phyloP scores from a whole-genome alignment of 2,329 filamentous ascomycete species.

The Zymoseptoria passerinii region DNA sequence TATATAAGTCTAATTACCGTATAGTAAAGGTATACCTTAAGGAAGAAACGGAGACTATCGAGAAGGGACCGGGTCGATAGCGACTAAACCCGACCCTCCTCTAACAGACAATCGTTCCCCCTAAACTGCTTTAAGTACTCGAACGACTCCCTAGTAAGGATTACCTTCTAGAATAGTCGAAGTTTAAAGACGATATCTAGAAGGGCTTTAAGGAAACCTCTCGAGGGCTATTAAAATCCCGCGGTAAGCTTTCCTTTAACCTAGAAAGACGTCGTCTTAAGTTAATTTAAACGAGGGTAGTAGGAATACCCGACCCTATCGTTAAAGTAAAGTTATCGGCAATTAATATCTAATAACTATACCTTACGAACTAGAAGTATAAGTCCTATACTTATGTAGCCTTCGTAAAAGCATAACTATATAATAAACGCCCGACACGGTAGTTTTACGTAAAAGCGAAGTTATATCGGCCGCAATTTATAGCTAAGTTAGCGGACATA shows the following conservation, averaged over 20 bases:
- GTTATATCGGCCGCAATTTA: neutral
- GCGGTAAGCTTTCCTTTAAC: neutral
- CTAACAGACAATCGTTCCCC: too few relatives aligned
- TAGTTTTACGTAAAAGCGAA: neutral
- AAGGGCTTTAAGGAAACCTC: neutral
- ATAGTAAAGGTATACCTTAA: neutral
- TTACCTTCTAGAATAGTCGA: neutral
- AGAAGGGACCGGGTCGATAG: neutral
- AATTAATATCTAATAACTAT: neutral
- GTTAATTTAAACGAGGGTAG: neutral
- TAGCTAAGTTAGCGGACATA: neutral
- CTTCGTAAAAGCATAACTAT: neutral
- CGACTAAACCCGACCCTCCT: neutral
- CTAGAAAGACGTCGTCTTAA: neutral
- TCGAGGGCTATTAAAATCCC: neutral
- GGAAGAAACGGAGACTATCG: neutral
- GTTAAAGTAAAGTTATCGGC: neutral
- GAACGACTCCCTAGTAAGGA: neutral
- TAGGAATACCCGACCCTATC: neutral
- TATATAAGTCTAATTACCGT: neutral
- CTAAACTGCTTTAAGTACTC: too few relatives aligned
- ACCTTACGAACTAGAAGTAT: neutral
- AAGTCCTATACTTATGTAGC: neutral
- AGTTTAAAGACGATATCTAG: neutral
- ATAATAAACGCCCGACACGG: neutral